A percentile compares a stretch with the other conserved stretches of the same genome.
phyloP scores from a whole-genome alignment of 495 filamentous ascomycete genomes.

The Massariosphaeria phaeospora region DNA sequence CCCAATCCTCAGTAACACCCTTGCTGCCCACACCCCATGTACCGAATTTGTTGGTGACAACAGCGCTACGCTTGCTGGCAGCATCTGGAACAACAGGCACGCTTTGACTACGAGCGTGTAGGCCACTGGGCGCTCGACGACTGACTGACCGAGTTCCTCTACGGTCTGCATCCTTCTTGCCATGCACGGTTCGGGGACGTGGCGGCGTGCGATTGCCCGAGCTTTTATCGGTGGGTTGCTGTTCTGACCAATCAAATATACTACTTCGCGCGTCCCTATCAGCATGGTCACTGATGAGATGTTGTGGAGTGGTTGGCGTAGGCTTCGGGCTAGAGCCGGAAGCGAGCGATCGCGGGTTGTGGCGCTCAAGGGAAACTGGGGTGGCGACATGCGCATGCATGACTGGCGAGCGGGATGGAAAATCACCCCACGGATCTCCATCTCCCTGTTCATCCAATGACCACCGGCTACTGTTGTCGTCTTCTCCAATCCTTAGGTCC shows the following conservation, averaged over 20 bases:
- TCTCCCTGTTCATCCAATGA: slow-evolving; percentile 35
- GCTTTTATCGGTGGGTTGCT: slow-evolving; percentile 52
- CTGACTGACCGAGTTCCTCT: slow-evolving; percentile 69
- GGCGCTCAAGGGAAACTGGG: slow-evolving; percentile 28
- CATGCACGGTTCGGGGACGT: slow-evolving; percentile 84
- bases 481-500: slow-evolving; percentile 26
- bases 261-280: slow-evolving; percentile 47
- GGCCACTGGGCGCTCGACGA: slow-evolving; percentile 67
- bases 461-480: slow-evolving; percentile 34
- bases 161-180: slow-evolving; percentile 69
- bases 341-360: slow-evolving; percentile 22
- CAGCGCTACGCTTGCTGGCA: slow-evolving; percentile 54
- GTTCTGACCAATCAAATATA: slow-evolving; percentile 86
- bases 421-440: slow-evolving; percentile 19
- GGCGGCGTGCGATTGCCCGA: slow-evolving; percentile 50
- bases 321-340: slow-evolving; percentile 27
- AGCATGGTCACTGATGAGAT: slow-evolving; percentile 21
- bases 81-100: slow-evolving; percentile 78
- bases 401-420: slow-evolving; percentile 14
- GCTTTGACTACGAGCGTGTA: slow-evolving; percentile 90
- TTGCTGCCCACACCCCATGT: slow-evolving; percentile 85
- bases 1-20: slow-evolving; percentile 49
- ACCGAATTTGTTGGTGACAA: slow-evolving; percentile 69
- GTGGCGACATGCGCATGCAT: slow-evolving; percentile 20
- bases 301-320: slow-evolving; percentile 16